phyloP scores from a whole-genome alignment of 768 basidiomycete species.

The Rubroboletus satanas region DNA sequence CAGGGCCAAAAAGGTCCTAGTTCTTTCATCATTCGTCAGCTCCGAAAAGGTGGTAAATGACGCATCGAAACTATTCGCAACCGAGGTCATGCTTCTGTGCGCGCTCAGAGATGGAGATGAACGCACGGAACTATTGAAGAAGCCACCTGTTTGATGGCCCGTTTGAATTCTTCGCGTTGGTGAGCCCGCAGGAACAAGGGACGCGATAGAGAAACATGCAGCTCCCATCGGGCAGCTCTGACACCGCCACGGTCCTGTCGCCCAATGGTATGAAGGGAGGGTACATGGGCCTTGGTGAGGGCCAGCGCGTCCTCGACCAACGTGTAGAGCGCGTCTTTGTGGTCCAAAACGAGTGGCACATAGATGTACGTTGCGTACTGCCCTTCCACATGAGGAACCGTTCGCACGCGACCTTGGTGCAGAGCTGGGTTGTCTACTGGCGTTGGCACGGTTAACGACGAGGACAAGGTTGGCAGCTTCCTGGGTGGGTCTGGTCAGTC shows the following conservation, averaged over 20 bases:
- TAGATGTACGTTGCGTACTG: conserved; percentile 83
- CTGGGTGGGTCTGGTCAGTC: conserved; percentile 30
- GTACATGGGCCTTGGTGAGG: conserved; percentile 42
- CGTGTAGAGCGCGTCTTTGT: conserved; percentile 40
- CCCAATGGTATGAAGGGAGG: conserved; percentile 47
- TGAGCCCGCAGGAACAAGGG: conserved; percentile 77
- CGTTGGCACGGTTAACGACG: conserved; percentile 40
- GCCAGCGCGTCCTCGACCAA: conserved; percentile 44
- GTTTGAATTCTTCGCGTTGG: conserved; percentile 71
- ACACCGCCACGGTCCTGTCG: conserved; percentile 1
- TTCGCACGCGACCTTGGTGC: conserved; percentile 81
- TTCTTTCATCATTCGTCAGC: conserved; percentile 75
- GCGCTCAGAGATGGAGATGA: not conserved
- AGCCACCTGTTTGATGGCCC: conserved; percentile 53
- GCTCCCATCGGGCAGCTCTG: conserved; percentile 33
- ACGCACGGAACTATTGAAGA: conserved; percentile 45
- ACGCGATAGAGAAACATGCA: conserved; percentile 85
- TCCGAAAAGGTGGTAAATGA: conserved; percentile 73
- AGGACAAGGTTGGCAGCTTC: conserved; percentile 59
- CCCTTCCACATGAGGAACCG: conserved; percentile 78
- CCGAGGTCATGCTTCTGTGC: conserved; percentile 6
- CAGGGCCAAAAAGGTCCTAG: conserved; percentile 74
- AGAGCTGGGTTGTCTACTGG: conserved; percentile 71
- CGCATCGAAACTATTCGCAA: conserved; percentile 52
- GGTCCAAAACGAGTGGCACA: conserved; percentile 52